phyloP scores from a whole-genome alignment of 2,329 filamentous ascomycete species.

The Chrysoporthe cubensis region DNA sequence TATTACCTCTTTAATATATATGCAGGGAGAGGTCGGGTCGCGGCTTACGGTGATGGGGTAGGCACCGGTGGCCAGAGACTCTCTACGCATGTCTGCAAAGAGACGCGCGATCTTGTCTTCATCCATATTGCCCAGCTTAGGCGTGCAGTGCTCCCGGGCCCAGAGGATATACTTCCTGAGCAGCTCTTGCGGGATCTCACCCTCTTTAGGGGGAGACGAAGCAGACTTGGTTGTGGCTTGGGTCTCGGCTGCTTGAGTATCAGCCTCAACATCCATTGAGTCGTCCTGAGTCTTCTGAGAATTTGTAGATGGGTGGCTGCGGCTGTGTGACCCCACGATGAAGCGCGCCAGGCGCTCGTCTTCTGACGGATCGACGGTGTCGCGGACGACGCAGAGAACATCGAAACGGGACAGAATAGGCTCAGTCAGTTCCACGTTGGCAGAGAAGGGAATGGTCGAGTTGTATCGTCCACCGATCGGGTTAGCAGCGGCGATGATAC shows the following conservation, averaged over 20 bases:
- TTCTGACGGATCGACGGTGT: slow-evolving; percentile 89
- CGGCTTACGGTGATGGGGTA: slow-evolving; percentile 93
- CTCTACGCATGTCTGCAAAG: slow-evolving; percentile 94
- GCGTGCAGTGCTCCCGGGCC: slow-evolving; percentile 83
- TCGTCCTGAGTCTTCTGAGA: slow-evolving; percentile 51
- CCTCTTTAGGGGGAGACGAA: slow-evolving; percentile 47
- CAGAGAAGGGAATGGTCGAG: slow-evolving; percentile 90
- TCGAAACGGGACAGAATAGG: slow-evolving; percentile 98
- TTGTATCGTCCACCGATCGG: slow-evolving; percentile 97
- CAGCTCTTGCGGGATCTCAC: slow-evolving; percentile 87
- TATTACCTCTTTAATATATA: neutral
- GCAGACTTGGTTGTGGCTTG: slow-evolving; percentile 32
- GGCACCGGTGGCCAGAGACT: slow-evolving; percentile 89
- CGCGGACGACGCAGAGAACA: slow-evolving; percentile 92
- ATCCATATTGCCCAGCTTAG: slow-evolving; percentile 96
- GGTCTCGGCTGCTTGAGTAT: slow-evolving; percentile 42
- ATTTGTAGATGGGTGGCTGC: slow-evolving; percentile 69
- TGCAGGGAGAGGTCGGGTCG: neutral
- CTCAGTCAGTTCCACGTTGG: slow-evolving; percentile 96
- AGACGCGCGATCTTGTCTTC: slow-evolving; percentile 94
- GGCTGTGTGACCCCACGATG: slow-evolving; percentile 90
- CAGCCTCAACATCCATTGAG: slow-evolving; percentile 66
- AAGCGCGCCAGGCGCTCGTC: slow-evolving; percentile 94
- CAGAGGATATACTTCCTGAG: slow-evolving; percentile 97
- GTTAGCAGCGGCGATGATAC: slow-evolving; percentile 95